Percentiles rank a stretch among this genome's conserved stretches.
These are phyloP conservation scores for Ophiostoma angusticollis DNA, from an alignment of 2,329 filamentous ascomycete genomes.

Conservation along the genomic window DNA sequence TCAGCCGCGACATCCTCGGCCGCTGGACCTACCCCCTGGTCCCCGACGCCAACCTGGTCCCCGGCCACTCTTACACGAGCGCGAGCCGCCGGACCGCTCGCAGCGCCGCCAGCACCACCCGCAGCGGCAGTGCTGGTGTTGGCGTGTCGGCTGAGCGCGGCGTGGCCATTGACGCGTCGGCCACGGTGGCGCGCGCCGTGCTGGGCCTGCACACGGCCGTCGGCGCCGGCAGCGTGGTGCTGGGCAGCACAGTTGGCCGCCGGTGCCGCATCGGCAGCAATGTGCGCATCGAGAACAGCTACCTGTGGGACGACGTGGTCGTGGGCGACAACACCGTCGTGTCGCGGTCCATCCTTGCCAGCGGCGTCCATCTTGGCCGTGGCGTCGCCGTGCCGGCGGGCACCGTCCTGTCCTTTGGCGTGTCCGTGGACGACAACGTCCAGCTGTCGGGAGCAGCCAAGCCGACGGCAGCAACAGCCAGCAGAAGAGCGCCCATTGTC, in stretches of 20 bases:
- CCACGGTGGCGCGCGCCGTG: slow-evolving; percentile 56
- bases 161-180: slow-evolving; percentile 61
- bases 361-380: slow-evolving; percentile 57
- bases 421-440: slow-evolving; percentile 53
- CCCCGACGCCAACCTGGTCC: slow-evolving; percentile 75
- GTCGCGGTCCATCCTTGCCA: slow-evolving; percentile 62
- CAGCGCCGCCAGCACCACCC: not conserved
- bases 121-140: not conserved
- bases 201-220: slow-evolving; percentile 67
- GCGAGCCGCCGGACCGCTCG: slow-evolving; percentile 34
- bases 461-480: not conserved
- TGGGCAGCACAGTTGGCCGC: slow-evolving; percentile 68
- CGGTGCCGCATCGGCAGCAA: slow-evolving; percentile 79
- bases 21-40: slow-evolving; percentile 83
- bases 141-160: slow-evolving; percentile 68
- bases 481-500: slow-evolving; percentile 25
- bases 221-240: slow-evolving; percentile 56
- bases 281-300: slow-evolving; percentile 64
- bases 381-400: slow-evolving; percentile 57
- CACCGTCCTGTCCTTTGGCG: slow-evolving; percentile 67
- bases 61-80: slow-evolving; percentile 62
- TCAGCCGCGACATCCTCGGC: slow-evolving; percentile 74
- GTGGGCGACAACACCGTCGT: slow-evolving; percentile 65
- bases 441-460: not conserved
- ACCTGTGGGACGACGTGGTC: slow-evolving; percentile 74